Evolutionary conservation across 225 moss, liverwort and hornwort species (phyloP), one percentile per base, ranked within the genome.

Genomic region (Ulota crispa): DNA sequence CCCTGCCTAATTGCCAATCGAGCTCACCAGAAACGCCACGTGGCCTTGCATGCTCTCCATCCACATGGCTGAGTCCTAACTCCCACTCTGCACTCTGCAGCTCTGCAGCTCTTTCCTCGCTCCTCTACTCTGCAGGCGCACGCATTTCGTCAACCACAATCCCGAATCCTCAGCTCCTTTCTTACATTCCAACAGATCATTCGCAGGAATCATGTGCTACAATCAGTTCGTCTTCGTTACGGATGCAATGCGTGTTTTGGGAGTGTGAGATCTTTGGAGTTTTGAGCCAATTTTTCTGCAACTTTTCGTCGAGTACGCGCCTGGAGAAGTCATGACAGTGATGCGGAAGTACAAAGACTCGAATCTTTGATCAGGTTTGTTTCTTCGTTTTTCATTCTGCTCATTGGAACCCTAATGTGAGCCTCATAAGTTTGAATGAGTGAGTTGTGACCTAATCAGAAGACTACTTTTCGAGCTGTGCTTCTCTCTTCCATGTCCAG

Each of bases 1-100:
- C 20, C 4, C 2, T 0, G 2, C 3, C 4, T 1, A n/a, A n/a
- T n/a, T n/a, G n/a, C n/a, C n/a, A n/a, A 28, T 54, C 15, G 3
- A 28, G 16, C 27, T 52, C 39, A 72, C 10, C 6, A 64, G 0
- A 0, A 12, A 0, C 6, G 39, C 36, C 81, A 73, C 72, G 39
- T 81, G 54, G 37, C 39, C 3, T 5, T 39, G 53, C 72, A 37
- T 28, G 21, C 1, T 11, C 19, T 15, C 32, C 18, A 19, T 3
- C 71, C 71, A 34, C 36, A 45, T 72, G 80, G 20, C 47, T 30
- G 2, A 45, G 70, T 70, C 61, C 18, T 1, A 11, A 32, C 16
- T 7, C 12, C 43, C 5, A 1, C 37, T 16, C 16, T 2, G 67
- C 18, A 12, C 16, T 36, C 9, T 2, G 0, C 69, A 21, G 37